Base-by-base conservation (phyloP, 106 monocot genomes). In the Posidonia australis region DNA sequence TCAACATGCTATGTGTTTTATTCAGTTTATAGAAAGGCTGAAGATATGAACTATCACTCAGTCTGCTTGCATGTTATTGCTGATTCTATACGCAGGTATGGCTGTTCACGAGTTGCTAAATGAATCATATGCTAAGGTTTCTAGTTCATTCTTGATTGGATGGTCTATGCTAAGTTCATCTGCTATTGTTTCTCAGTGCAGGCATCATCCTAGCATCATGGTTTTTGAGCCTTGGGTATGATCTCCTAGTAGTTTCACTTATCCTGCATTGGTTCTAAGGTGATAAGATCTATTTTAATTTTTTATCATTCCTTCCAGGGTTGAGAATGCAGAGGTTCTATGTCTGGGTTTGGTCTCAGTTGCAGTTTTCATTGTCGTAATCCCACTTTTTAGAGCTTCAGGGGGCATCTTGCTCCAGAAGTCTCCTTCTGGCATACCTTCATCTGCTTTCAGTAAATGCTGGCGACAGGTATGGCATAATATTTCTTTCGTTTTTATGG, bases 21-120 rank as follows among this genome's bases (percentile, higher is more conserved):
- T 36, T 42, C 72, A 87, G 96, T 85, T 79, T 98, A 98, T 72
- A 84, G 90, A 71, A 98, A 87, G 47, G 84, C 90, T 66, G 96
- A 98, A 78, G 96, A 98, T 73, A 98, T 98, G 96, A 98, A 98
- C 74, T 72, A 87, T 52, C 96, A 90, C 64, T 98, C 90, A 11
- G 80, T 98, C 43, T 98, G 87, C 67, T 62, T 98, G 19, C 96
- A 98, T 79, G 96, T 98, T 57, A 80, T 98, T 65, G 84, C 96
- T 47, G 96, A 98, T 84, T 98, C 96, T 63, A 83, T 90, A 32
- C 77, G 96, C 51, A 98, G 96, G 96, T 90, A 82, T 55, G 48
- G n/a, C 43, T 10, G 12, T 43, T 62, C 22, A 42, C 42, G 10
- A 21, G 43, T 58, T 29, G 14, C n/a, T 14, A 62, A 14, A 61